Percentiles rank a stretch among this genome's conserved stretches.
phyloP scores from a whole-genome alignment of 768 basidiomycete species.

The Paxillus rubicundulus region DNA sequence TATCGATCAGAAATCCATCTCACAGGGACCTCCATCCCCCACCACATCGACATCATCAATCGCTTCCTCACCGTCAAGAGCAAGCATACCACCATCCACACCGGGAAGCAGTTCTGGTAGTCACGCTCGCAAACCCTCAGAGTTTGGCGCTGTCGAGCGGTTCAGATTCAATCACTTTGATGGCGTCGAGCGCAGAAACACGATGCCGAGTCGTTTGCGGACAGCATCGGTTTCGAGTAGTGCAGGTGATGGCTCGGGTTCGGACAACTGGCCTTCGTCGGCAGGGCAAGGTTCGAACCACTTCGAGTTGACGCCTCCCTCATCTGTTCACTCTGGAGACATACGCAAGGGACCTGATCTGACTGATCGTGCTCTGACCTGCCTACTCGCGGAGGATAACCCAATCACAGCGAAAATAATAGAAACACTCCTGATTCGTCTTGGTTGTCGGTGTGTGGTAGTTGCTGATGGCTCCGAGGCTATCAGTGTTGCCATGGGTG shows the following conservation, averaged over 20 bases:
- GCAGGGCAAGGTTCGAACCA: slow-evolving; percentile 52
- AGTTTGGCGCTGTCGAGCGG: slow-evolving; percentile 82
- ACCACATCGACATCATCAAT: slow-evolving; percentile 90
- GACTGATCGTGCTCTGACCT: slow-evolving; percentile 88
- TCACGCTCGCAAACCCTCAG: slow-evolving; percentile 85
- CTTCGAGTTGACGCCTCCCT: slow-evolving; percentile 67
- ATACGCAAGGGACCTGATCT: slow-evolving; percentile 73
- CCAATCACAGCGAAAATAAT: slow-evolving; percentile 98
- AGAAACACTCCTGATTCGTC: slow-evolving; percentile 87
- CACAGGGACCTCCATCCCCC: slow-evolving; percentile 86
- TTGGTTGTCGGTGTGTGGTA: slow-evolving; percentile 94
- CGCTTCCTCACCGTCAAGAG: slow-evolving; percentile 83
- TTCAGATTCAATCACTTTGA: slow-evolving; percentile 85
- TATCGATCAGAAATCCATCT: slow-evolving; percentile 56
- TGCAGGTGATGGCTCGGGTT: slow-evolving; percentile 73
- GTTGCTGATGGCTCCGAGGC: slow-evolving; percentile 97
- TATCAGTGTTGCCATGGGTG: slow-evolving; percentile 94
- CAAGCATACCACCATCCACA: slow-evolving; percentile 68
- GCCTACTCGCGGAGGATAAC: slow-evolving; percentile 94
- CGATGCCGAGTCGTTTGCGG: slow-evolving; percentile 84
- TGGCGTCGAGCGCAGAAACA: slow-evolving; percentile 70
- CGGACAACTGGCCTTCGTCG: slow-evolving; percentile 68
- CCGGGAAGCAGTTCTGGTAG: slow-evolving; percentile 54
- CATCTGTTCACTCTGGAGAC: slow-evolving; percentile 84
- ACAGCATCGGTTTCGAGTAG: slow-evolving; percentile 87